These are phyloP conservation scores for Brettanomyces anomalus DNA, from an alignment of 805 yeast genomes.

Conservation along the genomic window DNA sequence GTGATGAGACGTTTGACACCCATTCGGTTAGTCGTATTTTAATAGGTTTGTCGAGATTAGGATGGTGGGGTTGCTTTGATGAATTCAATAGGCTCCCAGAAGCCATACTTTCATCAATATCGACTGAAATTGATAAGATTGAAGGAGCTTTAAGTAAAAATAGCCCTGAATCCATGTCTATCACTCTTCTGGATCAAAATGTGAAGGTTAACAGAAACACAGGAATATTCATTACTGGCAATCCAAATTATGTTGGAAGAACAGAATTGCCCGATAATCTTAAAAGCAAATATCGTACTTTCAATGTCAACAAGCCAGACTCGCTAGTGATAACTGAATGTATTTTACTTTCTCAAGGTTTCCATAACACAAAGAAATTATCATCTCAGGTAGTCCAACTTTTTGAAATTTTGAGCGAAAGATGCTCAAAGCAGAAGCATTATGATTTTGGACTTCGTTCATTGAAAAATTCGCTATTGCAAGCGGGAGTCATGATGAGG, in stretches of 20 bases:
- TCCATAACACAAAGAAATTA: constrained; percentile 34
- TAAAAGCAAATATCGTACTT: constrained; percentile 66
- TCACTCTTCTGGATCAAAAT: constrained; percentile 35
- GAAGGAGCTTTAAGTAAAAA: constrained; percentile 39
- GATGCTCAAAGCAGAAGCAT: constrained; percentile 51
- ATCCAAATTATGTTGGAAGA: constrained; percentile 83
- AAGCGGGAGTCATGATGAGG: constrained; percentile 13
- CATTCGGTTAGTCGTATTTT: constrained; percentile 71
- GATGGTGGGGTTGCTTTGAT: constrained; percentile 95
- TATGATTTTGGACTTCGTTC: constrained; percentile 90
- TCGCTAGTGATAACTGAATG: constrained; percentile 58
- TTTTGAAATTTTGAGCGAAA: constrained; percentile 34
- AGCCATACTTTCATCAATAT: constrained; percentile 70
- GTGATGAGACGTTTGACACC: constrained; percentile 84
- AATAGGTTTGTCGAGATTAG: constrained; percentile 70
- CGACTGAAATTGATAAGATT: constrained; percentile 68
- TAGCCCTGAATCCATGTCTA: constrained; percentile 8
- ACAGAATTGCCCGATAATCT: constrained; percentile 77
- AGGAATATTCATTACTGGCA: constrained; percentile 84
- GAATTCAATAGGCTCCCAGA: constrained; percentile 80
- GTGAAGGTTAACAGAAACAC: constrained; percentile 36
- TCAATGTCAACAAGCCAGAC: constrained; percentile 71
- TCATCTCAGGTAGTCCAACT: constrained; percentile 46
- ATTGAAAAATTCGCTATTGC: constrained; percentile 51
- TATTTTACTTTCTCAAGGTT: constrained; percentile 66